Evolutionary conservation across 2,329 filamentous ascomycete species (phyloP).

Genomic region (Orbilia javanica): DNA sequence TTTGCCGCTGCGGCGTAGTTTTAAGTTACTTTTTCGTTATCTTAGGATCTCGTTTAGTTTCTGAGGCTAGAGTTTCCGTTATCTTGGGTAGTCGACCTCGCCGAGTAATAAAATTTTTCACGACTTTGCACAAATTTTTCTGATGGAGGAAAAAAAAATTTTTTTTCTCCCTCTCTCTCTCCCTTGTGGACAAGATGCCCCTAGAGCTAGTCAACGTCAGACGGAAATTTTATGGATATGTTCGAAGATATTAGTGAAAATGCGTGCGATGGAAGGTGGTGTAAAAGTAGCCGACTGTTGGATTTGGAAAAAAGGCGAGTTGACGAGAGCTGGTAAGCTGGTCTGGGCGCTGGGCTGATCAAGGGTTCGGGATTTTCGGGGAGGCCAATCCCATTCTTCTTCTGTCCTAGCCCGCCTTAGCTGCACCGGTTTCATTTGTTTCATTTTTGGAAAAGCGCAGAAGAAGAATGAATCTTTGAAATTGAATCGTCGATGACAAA

Average conservation of each 20-base stretch:
- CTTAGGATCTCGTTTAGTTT: no score
- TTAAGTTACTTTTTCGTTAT: no score
- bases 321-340: neutral
- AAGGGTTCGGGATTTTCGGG: neutral
- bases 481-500: neutral
- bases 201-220: neutral
- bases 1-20: no score
- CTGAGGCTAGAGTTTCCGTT: no score
- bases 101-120: no score
- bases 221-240: neutral
- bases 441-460: neutral
- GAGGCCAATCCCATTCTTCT: no score
- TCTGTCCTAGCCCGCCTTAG: neutral
- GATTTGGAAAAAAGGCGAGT: neutral
- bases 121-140: no score
- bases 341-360: neutral
- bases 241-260: neutral
- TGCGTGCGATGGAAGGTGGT: neutral
- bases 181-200: neutral
- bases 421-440: no score
- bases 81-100: no score
- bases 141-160: no score
- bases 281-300: neutral
- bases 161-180: no score
- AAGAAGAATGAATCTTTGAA: neutral